Percentiles rank a stretch among this genome's conserved stretches.
Conservation (phyloP, 2,329 filamentous ascomycete species). For the Colletotrichum echinochloae region DNA sequence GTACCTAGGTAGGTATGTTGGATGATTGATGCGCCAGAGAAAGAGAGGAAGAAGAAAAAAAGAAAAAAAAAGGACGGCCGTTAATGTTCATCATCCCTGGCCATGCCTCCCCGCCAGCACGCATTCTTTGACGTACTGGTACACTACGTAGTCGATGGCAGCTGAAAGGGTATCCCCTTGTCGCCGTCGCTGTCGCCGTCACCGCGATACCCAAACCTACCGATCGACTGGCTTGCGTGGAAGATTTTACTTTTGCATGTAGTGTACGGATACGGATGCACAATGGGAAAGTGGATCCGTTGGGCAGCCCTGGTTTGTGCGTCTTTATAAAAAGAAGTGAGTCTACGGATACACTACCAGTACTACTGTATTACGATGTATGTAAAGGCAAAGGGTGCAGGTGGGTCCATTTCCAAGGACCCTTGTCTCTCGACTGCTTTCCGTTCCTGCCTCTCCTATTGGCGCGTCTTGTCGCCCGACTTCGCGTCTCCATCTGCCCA, state of each 20-base stretch:
- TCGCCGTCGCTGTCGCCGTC: background rate
- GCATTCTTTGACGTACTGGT: too few relatives aligned
- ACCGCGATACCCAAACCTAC: conserved; percentile 9
- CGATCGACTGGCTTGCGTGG: too few relatives aligned
- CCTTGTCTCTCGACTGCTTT: conserved; percentile 12
- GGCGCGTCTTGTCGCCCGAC: conserved; percentile 24
- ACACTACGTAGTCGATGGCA: too few relatives aligned
- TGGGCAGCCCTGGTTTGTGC: background rate
- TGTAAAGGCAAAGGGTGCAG: background rate
- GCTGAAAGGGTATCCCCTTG: background rate
- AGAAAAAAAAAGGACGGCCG: background rate
- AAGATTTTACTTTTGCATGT: too few relatives aligned
- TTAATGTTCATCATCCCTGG: conserved; percentile 25
- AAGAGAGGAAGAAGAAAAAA: background rate
- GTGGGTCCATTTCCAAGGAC: conserved; percentile 10
- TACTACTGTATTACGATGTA: too few relatives aligned
- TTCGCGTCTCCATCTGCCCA: background rate
- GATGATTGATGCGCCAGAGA: background rate
- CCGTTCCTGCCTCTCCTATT: conserved; percentile 26
- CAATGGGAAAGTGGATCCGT: conserved; percentile 3
- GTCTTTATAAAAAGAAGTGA: conserved; percentile 12
- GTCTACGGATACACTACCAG: too few relatives aligned
- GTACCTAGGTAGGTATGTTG: too few relatives aligned
- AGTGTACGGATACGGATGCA: too few relatives aligned
- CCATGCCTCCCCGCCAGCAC: conserved; percentile 8